Base-by-base conservation (phyloP, 2,329 filamentous ascomycete species). In the Penicillium sp. region DNA sequence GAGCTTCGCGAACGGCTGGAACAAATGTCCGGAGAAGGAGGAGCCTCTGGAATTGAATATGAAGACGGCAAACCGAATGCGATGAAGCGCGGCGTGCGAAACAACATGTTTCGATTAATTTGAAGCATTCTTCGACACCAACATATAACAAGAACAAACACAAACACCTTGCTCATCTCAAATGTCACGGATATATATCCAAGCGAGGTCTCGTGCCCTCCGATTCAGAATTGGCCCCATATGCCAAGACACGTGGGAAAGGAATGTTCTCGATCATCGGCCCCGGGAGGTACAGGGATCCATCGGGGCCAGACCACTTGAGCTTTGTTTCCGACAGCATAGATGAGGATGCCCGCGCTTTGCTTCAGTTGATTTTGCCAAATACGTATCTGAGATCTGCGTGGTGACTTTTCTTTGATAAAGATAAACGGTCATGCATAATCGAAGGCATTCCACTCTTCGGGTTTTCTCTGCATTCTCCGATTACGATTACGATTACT, bases 41-140 rank as follows among this genome's bases (percentile, higher is more conserved):
- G 89, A 9, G 82, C 82, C 26, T 79, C 87, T 3, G 89, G 89
- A 1, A 76, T 92, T 5, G 89, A 92, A 71, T 87, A 89, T 58
- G 89, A 92, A 70, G 82, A 90, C 63, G 89, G 89, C 0, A 82
- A 87, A 69, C 84, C 89, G 0, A 85, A 85, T 6, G 79, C 86
- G 0, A 87, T 92, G 81, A 92, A 90, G 74, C 78, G 88, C 48
- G 82, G 86, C 35, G 89, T 92, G 11, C 86, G 82, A 69, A 84
- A 87, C 50, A 91, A 91, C 64, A 91, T 91, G 88, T 92, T 92
- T 69, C 78, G 88, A 16, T 82, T 88, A 57, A 89, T 90, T 22
- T 73, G 51, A 70, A 47, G 10, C 51, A 26, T 29, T 11, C 2
- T 4, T 40, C 13, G 32, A 31, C 11, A 20, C 9, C 13, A 14